Conservation (phyloP, 2,329 filamentous ascomycete genomes). For the Purpureocillium takamizusanense region DNA sequence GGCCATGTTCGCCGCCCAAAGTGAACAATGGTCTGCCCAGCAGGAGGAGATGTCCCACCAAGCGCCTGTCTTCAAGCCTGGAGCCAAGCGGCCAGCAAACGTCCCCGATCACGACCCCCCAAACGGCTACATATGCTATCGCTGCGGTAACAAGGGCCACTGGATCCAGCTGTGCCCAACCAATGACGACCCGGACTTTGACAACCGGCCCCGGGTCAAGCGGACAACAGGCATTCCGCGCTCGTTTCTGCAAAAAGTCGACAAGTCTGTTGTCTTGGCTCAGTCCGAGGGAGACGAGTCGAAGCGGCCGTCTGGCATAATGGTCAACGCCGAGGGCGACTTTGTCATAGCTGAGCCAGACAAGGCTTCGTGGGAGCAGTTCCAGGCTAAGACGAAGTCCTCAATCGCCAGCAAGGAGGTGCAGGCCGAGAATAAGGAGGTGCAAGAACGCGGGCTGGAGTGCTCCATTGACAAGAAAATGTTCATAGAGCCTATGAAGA, state of each 20-base stretch:
- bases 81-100: constrained; percentile 58
- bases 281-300: constrained; percentile 73
- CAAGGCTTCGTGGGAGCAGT: constrained; percentile 92
- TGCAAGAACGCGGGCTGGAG: constrained; percentile 80
- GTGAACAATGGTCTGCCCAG: constrained; percentile 85
- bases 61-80: constrained; percentile 51
- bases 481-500: constrained; percentile 98
- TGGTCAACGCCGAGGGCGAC: constrained; percentile 96
- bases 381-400: constrained; percentile 88
- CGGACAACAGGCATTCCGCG: constrained; percentile 93
- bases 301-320: constrained; percentile 79
- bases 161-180: constrained; percentile 98
- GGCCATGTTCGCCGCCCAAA: constrained; percentile 84
- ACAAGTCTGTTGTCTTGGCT: constrained; percentile 71
- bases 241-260: constrained; percentile 90
- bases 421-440: constrained; percentile 71
- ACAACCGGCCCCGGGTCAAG: constrained; percentile 88
- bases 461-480: constrained; percentile 96
- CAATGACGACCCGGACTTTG: constrained; percentile 95
- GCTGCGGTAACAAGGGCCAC: constrained; percentile 95
- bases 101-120: constrained; percentile 91
- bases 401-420: constrained; percentile 74
- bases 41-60: constrained; percentile 86
- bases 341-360: constrained; percentile 96
- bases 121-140: constrained; percentile 90